Evolutionary conservation across 768 basidiomycete species (phyloP).

Genomic region (Boletus subcaerulescens): DNA sequence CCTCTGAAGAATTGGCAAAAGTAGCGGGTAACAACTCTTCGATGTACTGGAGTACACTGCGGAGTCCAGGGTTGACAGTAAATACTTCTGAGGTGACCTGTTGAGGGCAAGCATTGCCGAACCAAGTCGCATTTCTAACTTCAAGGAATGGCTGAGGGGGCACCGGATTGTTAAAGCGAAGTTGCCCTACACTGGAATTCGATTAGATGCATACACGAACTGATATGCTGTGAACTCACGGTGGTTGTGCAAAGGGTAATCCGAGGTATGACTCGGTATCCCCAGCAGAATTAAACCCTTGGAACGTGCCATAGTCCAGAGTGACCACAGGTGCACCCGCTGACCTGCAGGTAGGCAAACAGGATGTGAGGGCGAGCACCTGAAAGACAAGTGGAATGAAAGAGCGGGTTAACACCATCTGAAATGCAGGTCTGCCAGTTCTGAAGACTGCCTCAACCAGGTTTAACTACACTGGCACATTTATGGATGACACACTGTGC

Average conservation of each 20-base stretch:
- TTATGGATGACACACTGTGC: not conserved
- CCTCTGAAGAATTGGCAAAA: constrained; percentile 10
- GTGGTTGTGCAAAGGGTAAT: constrained; percentile 1
- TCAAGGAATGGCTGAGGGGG: not conserved
- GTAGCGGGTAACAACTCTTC: not conserved
- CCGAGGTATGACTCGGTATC: not conserved
- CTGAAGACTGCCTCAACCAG: not conserved
- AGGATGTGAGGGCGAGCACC: not conserved
- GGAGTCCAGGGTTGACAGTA: not conserved
- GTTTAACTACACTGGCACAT: not conserved
- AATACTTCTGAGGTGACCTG: constrained; percentile 14
- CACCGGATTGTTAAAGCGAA: constrained; percentile 17
- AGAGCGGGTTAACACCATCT: not conserved
- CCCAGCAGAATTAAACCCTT: constrained; percentile 9
- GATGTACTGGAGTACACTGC: not conserved
- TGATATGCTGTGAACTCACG: not conserved
- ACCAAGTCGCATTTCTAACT: not conserved
- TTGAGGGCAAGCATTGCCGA: constrained; percentile 41
- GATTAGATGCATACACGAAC: not conserved
- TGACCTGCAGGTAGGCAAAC: not conserved
- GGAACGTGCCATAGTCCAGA: constrained; percentile 19
- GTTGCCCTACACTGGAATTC: constrained; percentile 7
- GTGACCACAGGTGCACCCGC: constrained; percentile 4
- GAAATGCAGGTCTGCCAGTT: not conserved
- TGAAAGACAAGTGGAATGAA: not conserved